phyloP scores from a whole-genome alignment of 1,139 yeast species.

The Schwanniomyces etchellsii region DNA sequence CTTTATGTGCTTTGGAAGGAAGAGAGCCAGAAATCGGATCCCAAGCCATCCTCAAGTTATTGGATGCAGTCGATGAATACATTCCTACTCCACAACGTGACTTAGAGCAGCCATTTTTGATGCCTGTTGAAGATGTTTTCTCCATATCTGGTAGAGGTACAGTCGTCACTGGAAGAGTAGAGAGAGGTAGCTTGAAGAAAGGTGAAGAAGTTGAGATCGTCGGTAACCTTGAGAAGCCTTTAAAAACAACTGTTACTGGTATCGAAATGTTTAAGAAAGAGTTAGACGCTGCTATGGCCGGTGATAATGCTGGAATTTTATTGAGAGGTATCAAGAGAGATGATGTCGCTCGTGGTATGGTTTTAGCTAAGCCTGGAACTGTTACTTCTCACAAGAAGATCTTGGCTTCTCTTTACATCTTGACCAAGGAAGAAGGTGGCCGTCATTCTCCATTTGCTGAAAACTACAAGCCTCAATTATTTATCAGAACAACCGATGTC shows the following conservation, averaged over 20 bases:
- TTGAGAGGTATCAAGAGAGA: slow-evolving; percentile 99
- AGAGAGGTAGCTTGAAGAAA: slow-evolving; percentile 94
- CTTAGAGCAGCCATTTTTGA: slow-evolving; percentile 90
- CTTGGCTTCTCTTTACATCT: slow-evolving; percentile 87
- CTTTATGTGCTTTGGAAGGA: slow-evolving; percentile 90
- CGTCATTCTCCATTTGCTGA: slow-evolving; percentile 97
- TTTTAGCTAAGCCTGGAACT: slow-evolving; percentile 86
- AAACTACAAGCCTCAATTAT: slow-evolving; percentile 97
- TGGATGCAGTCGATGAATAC: slow-evolving; percentile 89
- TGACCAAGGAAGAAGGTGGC: slow-evolving; percentile 98
- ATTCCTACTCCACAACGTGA: slow-evolving; percentile 97
- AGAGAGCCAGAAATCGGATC: slow-evolving; percentile 89
- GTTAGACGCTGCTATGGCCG: slow-evolving; percentile 95
- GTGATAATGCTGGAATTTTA: slow-evolving; percentile 97
- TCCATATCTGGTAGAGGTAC: slow-evolving; percentile 99
- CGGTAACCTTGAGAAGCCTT: slow-evolving; percentile 80
- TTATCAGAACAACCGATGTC: slow-evolving; percentile 93
- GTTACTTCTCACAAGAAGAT: slow-evolving; percentile 92
- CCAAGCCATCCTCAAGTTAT: slow-evolving; percentile 73
- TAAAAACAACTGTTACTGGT: slow-evolving; percentile 95
- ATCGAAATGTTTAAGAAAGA: slow-evolving; percentile 99
- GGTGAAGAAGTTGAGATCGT: slow-evolving; percentile 98
- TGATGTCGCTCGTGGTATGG: slow-evolving; percentile 97
- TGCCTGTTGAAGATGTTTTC: slow-evolving; percentile 97
- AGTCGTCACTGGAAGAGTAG: slow-evolving; percentile 98